These are phyloP conservation scores for Phytophthora ramorum DNA, from an alignment of 352 stramenopile species.

Conservation along the genomic window DNA sequence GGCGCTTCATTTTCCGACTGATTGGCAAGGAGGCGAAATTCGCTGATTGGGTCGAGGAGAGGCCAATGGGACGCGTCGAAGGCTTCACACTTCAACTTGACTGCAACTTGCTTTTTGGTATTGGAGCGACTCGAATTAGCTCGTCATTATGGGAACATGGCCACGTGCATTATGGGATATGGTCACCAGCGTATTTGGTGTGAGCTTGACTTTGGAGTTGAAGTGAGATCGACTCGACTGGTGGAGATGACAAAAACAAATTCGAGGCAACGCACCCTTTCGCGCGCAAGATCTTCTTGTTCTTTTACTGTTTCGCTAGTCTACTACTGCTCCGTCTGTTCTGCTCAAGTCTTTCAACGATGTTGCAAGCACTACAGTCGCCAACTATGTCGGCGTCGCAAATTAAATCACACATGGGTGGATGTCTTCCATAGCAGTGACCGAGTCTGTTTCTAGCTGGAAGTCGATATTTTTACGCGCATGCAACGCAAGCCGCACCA, in stretches of 20 bases:
- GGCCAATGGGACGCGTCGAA: constrained; percentile 4
- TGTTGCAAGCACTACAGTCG: background rate
- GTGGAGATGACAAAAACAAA: background rate
- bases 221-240: too few relatives aligned
- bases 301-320: constrained; percentile 1
- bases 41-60: constrained; percentile 8
- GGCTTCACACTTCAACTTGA: constrained; percentile 18
- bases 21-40: constrained; percentile 7
- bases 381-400: background rate
- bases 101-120: constrained; percentile 11
- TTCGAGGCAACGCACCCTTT: constrained; percentile 6
- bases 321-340: background rate
- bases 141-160: too few relatives aligned
- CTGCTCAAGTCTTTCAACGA: background rate
- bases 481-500: background rate
- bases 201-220: too few relatives aligned
- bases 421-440: background rate
- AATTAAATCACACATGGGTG: background rate
- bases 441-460: constrained; percentile 6
- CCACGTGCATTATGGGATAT: too few relatives aligned
- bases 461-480: constrained; percentile 32
- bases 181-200: too few relatives aligned
- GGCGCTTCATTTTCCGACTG: constrained; percentile 26
- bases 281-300: background rate
- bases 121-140: too few relatives aligned